Evolutionary conservation across 2,329 filamentous ascomycete genomes (phyloP), one percentile per base, ranked within the genome.

Genomic region (Arthrobotrys conoides): DNA sequence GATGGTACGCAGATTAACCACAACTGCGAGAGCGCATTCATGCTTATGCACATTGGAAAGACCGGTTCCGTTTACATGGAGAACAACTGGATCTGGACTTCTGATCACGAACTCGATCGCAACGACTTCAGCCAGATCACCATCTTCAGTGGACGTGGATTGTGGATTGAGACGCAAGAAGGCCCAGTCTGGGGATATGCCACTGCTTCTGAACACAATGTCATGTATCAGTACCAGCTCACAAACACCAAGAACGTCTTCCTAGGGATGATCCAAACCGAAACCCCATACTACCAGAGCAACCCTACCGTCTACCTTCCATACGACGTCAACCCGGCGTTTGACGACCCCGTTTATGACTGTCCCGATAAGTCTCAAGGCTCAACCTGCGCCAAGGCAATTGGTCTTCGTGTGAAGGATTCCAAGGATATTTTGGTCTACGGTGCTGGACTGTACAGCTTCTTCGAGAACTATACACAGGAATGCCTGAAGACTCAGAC

Each of bases 371-470:
- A 81, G 51, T 64, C 63, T 6, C 59, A 63, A 27, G 68, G 68
- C 5, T 78, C 75, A 5, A 71, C 59, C 9, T 89, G 88, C 80
- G 86, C 86, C 5, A 87, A 89, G 83, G 89, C 90, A 0, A 92
- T 90, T 90, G 91, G 89, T 0, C 84, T 93, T 33, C 87, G 91
- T 6, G 86, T 93, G 44, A 81, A 91, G 49, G 85, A 87, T 80
- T 88, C 87, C 41, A 85, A 84, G 55, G 86, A 88, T 82, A 84
- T 92, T 12, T 84, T 88, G 18, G 84, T 89, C 24, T 91, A 91
- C 81, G 90, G 90, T 6, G 88, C 88, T 0, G 91, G 91, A 0
- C 82, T 92, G 14, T 93, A 93, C 84, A 89, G 87, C 1, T 92
- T 91, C 86, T 92, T 91, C 83, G 86, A 88, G 83, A 89, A 91